Evolutionary conservation across 352 stramenopile genomes (phyloP).

Genomic region (Aphanomyces cochlioides): DNA sequence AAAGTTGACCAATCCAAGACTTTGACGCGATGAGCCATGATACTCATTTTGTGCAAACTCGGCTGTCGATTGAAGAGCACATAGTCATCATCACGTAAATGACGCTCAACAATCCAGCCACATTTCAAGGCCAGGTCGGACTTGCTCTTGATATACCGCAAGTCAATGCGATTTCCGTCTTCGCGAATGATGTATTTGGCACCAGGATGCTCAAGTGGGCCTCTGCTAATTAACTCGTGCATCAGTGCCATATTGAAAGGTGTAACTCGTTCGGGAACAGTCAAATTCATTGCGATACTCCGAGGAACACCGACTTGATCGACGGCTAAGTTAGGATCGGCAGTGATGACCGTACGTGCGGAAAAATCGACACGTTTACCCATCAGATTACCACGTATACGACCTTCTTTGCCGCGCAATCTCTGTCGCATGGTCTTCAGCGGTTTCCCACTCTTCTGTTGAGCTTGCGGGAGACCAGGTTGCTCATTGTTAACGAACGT

Average conservation of each 20-base stretch:
- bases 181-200: slow-evolving; percentile 98
- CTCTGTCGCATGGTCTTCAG: slow-evolving; percentile 97
- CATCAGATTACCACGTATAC: slow-evolving; percentile 99
- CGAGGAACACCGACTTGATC: slow-evolving; percentile 98
- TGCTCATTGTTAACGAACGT: slow-evolving; percentile 99
- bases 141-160: slow-evolving; percentile 98
- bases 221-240: slow-evolving; percentile 94
- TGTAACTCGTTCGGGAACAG: slow-evolving; percentile 98
- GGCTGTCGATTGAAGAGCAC: slow-evolving; percentile 99
- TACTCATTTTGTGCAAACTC: slow-evolving; percentile 99
- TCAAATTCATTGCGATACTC: slow-evolving; percentile 98
- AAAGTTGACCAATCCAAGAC: slow-evolving; percentile 99
- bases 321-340: slow-evolving; percentile 98
- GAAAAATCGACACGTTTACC: slow-evolving; percentile 99
- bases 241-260: slow-evolving; percentile 97
- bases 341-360: slow-evolving; percentile 98
- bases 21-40: slow-evolving; percentile 99
- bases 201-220: slow-evolving; percentile 94
- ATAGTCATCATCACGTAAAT: slow-evolving; percentile 97
- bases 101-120: slow-evolving; percentile 98
- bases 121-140: slow-evolving; percentile 94
- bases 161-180: slow-evolving; percentile 96
- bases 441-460: slow-evolving; percentile 94
- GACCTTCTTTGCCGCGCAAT: slow-evolving; percentile 96
- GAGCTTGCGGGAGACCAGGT: slow-evolving; percentile 92